phyloP scores from a whole-genome alignment of 1,139 yeast genomes.

The Groenewaldozyma auringiensis region DNA sequence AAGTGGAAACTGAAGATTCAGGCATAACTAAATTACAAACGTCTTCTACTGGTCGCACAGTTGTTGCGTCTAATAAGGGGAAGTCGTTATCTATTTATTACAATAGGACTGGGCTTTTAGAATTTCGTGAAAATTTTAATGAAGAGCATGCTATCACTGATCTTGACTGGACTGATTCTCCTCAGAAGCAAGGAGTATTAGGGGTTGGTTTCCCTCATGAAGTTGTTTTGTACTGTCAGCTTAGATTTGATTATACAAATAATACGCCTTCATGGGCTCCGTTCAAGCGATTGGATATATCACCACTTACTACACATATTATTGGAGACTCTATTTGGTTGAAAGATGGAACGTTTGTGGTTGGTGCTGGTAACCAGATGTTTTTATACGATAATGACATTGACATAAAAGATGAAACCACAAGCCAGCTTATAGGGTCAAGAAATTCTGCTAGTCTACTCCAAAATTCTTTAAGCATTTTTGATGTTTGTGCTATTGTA shows the following conservation, averaged over 20 bases:
- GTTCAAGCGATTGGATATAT: slow-evolving; percentile 64
- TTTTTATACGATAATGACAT: slow-evolving; percentile 70
- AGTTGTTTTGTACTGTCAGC: slow-evolving; percentile 66
- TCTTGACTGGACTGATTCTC: slow-evolving; percentile 71
- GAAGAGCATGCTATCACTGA: slow-evolving; percentile 38
- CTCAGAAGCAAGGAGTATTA: slow-evolving; percentile 60
- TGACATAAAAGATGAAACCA: slow-evolving; percentile 46
- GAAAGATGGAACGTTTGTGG: slow-evolving; percentile 64
- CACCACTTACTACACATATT: slow-evolving; percentile 62
- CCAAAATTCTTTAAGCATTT: slow-evolving; percentile 40
- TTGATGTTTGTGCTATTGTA: slow-evolving; percentile 62
- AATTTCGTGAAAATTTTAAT: slow-evolving; percentile 43
- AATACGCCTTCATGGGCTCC: slow-evolving; percentile 69
- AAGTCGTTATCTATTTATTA: slow-evolving; percentile 68
- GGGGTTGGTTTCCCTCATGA: slow-evolving; percentile 66
- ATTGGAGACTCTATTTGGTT: slow-evolving; percentile 91
- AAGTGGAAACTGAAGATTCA: slow-evolving; percentile 48
- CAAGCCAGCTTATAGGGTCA: slow-evolving; percentile 33
- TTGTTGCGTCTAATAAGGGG: slow-evolving; percentile 52
- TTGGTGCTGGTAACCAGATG: slow-evolving; percentile 86
- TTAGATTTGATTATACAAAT: slow-evolving; percentile 84
- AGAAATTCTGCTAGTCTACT: slow-evolving; percentile 21
- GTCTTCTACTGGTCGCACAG: slow-evolving; percentile 67
- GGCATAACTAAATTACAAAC: slow-evolving; percentile 55
- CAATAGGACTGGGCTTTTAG: slow-evolving; percentile 55